Evolutionary conservation across 805 yeast genomes (phyloP).

Genomic region (Candida piceae): DNA sequence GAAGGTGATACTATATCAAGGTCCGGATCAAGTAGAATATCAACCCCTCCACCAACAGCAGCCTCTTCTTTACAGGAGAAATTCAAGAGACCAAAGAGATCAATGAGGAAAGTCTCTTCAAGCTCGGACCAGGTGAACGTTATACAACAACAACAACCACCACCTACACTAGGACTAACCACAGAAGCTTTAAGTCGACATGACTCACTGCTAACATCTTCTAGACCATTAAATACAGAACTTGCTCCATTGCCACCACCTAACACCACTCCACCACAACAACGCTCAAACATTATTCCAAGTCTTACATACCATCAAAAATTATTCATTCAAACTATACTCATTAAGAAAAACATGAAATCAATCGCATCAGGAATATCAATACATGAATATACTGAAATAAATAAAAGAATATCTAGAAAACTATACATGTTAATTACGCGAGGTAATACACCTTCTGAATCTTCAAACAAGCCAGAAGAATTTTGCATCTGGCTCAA

Average conservation of each 20-base stretch:
- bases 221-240: background rate
- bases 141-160: background rate
- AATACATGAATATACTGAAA: conserved; percentile 40
- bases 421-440: conserved; percentile 39
- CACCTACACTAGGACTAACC: background rate
- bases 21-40: background rate
- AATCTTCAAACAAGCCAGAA: background rate
- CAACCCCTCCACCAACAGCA: background rate
- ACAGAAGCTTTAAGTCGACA: background rate
- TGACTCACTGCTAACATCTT: background rate
- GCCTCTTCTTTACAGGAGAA: background rate
- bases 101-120: conserved; percentile 2
- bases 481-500: conserved; percentile 21
- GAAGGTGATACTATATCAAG: conserved; percentile 1
- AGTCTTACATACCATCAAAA: conserved; percentile 48
- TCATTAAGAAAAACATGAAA: conserved; percentile 49
- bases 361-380: conserved; percentile 28
- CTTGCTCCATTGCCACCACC: background rate
- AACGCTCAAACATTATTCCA: conserved; percentile 1
- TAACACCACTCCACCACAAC: background rate
- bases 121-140: background rate
- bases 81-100: conserved; percentile 14
- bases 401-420: conserved; percentile 62
- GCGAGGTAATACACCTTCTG: background rate
- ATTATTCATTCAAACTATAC: conserved; percentile 45